phyloP scores from a whole-genome alignment of 129 eudicot species.

The Escallonia rubra region DNA sequence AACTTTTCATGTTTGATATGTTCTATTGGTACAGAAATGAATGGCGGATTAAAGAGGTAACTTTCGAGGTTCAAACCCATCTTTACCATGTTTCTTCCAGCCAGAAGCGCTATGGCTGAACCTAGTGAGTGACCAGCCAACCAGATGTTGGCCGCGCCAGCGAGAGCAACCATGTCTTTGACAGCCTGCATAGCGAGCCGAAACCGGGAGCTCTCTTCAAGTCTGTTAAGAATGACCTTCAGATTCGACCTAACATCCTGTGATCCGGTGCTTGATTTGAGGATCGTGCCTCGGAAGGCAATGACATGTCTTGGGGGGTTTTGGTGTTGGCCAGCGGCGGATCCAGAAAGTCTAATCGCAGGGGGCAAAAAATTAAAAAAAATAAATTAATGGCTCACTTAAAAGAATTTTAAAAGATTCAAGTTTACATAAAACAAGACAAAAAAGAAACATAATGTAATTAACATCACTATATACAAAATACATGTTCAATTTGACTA shows the following conservation, averaged over 20 bases:
- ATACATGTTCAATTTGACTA: no score
- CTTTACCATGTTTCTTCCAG: constrained; percentile 20
- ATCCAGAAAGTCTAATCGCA: no score
- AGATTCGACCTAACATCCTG: constrained; percentile 19
- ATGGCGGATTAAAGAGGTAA: constrained; percentile 31
- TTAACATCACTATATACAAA: no score
- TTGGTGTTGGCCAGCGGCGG: no score
- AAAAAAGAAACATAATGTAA: no score
- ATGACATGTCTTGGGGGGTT: constrained; percentile 12
- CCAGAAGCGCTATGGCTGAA: constrained; percentile 20
- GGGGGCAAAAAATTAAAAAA: no score
- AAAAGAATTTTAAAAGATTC: no score
- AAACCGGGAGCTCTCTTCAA: constrained; percentile 10
- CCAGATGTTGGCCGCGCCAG: constrained; percentile 13
- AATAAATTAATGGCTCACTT: no score
- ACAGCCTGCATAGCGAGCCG: constrained; percentile 20
- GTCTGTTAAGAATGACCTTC: background rate
- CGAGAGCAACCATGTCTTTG: background rate
- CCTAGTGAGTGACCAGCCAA: constrained; percentile 36
- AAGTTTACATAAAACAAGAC: no score
- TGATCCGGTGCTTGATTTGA: constrained; percentile 2
- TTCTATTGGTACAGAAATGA: constrained; percentile 14
- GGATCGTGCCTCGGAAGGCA: constrained; percentile 25
- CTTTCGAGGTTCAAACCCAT: constrained; percentile 5
- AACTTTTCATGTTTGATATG: constrained; percentile 3